phyloP scores from a whole-genome alignment of 768 basidiomycete genomes.

The Leccinum disarticulatum region DNA sequence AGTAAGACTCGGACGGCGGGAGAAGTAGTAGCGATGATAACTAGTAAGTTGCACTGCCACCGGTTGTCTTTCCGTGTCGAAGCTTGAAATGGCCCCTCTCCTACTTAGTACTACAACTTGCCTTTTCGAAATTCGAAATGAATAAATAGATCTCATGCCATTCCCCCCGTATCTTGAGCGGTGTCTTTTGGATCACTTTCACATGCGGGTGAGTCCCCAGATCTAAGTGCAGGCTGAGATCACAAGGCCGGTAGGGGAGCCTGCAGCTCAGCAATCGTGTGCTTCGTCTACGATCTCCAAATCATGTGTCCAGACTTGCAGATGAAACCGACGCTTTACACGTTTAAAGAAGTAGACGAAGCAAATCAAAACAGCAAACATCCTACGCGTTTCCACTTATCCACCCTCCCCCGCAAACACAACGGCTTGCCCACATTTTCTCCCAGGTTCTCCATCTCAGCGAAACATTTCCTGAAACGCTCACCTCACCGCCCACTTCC shows the following conservation, averaged over 20 bases:
- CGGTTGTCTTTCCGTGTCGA: neutral
- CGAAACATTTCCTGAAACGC: slow-evolving; percentile 33
- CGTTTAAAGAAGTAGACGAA: neutral
- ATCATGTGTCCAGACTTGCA: neutral
- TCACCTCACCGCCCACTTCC: slow-evolving; percentile 38
- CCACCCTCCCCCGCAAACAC: slow-evolving; percentile 77
- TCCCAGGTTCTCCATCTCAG: slow-evolving; percentile 64
- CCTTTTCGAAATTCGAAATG: too few species aligned
- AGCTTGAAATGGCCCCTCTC: too few species aligned
- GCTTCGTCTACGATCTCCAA: slow-evolving; percentile 53
- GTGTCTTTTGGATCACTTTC: too few species aligned
- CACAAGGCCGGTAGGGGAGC: slow-evolving; percentile 21
- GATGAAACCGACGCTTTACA: neutral
- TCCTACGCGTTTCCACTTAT: slow-evolving; percentile 19
- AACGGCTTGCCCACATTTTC: slow-evolving; percentile 55
- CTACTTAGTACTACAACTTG: too few species aligned
- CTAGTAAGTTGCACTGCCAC: neutral
- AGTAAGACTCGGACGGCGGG: too few species aligned
- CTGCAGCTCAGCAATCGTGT: slow-evolving; percentile 46
- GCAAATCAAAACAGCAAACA: neutral
- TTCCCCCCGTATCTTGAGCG: too few species aligned
- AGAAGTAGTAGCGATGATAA: too few species aligned
- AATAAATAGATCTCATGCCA: too few species aligned
- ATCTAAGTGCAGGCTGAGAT: too few species aligned
- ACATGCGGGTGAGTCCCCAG: too few species aligned